These are phyloP conservation scores for Linum tenue DNA, from an alignment of 345 rosid species.

Conservation along the genomic window DNA sequence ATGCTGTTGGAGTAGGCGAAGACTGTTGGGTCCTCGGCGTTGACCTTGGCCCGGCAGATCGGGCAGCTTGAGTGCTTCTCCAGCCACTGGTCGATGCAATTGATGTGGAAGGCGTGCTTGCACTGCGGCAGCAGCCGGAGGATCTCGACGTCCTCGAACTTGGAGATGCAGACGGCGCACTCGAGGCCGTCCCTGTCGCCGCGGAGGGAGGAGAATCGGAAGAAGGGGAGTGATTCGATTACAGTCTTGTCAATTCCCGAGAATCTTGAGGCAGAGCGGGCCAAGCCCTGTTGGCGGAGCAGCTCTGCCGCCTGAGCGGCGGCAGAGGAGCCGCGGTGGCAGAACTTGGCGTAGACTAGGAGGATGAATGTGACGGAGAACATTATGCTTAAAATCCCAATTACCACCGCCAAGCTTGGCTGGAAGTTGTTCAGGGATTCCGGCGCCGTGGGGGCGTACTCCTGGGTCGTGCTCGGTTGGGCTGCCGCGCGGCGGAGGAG, in stretches of 20 bases:
- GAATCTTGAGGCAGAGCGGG: constrained; percentile 36
- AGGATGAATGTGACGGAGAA: constrained; percentile 56
- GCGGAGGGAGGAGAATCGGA: constrained; percentile 61
- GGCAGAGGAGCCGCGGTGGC: constrained; percentile 30
- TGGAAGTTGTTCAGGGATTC: constrained; percentile 28
- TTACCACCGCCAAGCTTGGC: constrained; percentile 80
- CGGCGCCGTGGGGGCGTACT: not conserved
- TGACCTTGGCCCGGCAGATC: constrained; percentile 56
- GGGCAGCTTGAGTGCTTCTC: constrained; percentile 89
- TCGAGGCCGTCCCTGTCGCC: constrained; percentile 78
- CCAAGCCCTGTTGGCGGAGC: constrained; percentile 14
- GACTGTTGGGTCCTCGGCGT: constrained; percentile 40
- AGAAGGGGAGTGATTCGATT: constrained; percentile 80
- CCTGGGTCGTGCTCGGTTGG: no score
- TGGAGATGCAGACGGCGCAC: constrained; percentile 76
- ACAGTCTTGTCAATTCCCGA: constrained; percentile 76
- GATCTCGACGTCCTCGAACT: constrained; percentile 69
- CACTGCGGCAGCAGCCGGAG: constrained; percentile 71
- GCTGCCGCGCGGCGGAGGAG: no score
- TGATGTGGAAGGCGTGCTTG: constrained; percentile 77
- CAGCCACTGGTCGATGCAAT: constrained; percentile 85
- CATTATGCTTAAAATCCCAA: constrained; percentile 62
- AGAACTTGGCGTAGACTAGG: constrained; percentile 57
- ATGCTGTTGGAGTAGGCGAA: constrained; percentile 49
- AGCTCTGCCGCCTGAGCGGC: constrained; percentile 1